A percentile compares a stretch with the other conserved stretches of the same genome.
phyloP scores from a whole-genome alignment of 352 stramenopile genomes.

The Ophiocytium majus region DNA sequence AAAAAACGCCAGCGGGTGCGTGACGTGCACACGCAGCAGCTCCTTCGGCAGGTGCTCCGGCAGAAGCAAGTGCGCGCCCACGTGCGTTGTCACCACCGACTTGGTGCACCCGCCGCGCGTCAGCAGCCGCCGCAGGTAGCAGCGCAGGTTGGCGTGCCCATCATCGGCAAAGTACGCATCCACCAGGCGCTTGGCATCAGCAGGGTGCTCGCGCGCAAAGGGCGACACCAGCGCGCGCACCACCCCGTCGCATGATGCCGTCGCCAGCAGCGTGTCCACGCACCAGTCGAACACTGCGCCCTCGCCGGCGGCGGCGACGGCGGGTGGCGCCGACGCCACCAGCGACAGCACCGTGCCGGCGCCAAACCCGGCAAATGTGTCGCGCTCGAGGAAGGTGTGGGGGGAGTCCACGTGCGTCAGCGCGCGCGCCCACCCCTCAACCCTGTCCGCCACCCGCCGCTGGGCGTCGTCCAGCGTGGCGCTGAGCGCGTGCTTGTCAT shows the following conservation, averaged over 20 bases:
- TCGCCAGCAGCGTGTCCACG: neutral
- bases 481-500: neutral
- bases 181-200: neutral
- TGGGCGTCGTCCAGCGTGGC: neutral
- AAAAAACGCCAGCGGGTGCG: neutral
- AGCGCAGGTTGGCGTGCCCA: neutral
- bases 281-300: neutral
- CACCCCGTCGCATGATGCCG: neutral
- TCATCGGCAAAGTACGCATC: neutral
- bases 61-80: neutral
- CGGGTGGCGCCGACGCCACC: neutral
- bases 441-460: too few relatives aligned
- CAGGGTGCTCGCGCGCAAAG: neutral
- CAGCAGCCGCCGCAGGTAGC: neutral
- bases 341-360: neutral
- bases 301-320: too few relatives aligned
- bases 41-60: neutral
- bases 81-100: neutral
- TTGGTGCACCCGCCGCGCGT: neutral
- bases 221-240: neutral
- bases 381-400: neutral
- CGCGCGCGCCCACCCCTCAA: too few relatives aligned
- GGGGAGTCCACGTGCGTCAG: neutral
- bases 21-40: neutral
- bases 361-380: neutral